Evolutionary conservation across 106 monocot species (phyloP).

Genomic region (Dactylorhiza incarnata): DNA sequence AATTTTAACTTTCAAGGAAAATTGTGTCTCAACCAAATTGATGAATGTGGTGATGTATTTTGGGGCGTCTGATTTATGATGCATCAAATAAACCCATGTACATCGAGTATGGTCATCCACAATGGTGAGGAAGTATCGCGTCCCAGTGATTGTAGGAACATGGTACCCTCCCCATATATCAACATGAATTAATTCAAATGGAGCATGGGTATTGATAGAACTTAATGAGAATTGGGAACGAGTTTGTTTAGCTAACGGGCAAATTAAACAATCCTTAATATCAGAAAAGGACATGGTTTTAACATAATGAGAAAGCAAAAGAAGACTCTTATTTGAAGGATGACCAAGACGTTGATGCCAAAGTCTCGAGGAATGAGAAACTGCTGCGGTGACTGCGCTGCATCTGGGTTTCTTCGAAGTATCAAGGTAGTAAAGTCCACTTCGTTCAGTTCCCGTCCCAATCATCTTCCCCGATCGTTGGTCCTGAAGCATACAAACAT

Average conservation of each 20-base stretch:
- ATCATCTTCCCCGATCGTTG: not conserved
- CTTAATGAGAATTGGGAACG: not conserved
- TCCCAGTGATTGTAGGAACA: not conserved
- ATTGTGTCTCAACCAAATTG: not conserved
- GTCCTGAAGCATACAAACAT: constrained; percentile 3
- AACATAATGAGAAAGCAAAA: not conserved
- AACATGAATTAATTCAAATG: constrained; percentile 11
- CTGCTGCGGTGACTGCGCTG: not conserved
- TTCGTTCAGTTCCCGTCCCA: not conserved
- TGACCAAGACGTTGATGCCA: constrained; percentile 8
- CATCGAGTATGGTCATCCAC: constrained; percentile 2
- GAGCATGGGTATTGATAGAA: not conserved
- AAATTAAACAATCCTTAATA: not conserved
- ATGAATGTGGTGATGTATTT: not conserved
- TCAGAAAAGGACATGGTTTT: not conserved
- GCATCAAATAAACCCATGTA: constrained; percentile 5
- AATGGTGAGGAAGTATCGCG: not conserved
- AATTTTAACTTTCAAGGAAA: not conserved
- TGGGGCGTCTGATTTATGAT: not conserved
- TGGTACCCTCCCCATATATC: constrained; percentile 11
- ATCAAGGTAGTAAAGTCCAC: not conserved
- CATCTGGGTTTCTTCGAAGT: not conserved
- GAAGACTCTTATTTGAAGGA: not conserved
- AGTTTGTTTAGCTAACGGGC: constrained; percentile 10
- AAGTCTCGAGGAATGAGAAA: not conserved